Base-by-base conservation (phyloP, 257 asterid genomes). In the Euphrasia confusa region DNA sequence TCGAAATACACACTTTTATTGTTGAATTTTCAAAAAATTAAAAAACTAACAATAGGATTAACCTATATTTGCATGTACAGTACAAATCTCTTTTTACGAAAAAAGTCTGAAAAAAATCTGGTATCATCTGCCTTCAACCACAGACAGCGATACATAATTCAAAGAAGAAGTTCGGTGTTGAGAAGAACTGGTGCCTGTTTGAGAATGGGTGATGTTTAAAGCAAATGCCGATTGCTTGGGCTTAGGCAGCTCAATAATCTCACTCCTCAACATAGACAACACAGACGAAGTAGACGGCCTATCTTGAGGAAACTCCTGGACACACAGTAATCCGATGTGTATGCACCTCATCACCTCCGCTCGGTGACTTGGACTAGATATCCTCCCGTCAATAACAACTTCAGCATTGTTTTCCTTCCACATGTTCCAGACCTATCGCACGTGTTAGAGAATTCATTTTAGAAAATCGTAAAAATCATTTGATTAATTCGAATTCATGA, bases 321-420 rank as follows among this genome's bases (percentile, higher is more conserved):
- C 68, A 33, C 72, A 78, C 27, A 80, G 3, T 13, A 74, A 69
- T 13, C 70, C 83, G 61, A 77, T 70, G 0, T 61, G 68, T 12
- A 80, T 50, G 48, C 79, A 82, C 49, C 80, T 68, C 10, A n/a
- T 7, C 3, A 72, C 60, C 61, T 69, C 64, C 7, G 1, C 18
- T 28, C 0, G 14, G 11, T 54, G 17, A 0, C 44, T 59, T 13
- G 66, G 66, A 70, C 49, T 58, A 61, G 56, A 39, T 68, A 58
- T 73, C 44, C 66, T 64, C 71, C 67, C 24, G 7, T 24, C 61
- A 0, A 40, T 54, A 2, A 69, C 54, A 12, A 1, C 58, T 12
- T 9, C 3, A 0, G 12, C 50, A 11, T 61, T 69, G 12, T 7
- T 44, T 54, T 61, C 73, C 4, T 54, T 61, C 73, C 68, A 69